Evolutionary conservation across 2,329 filamentous ascomycete species (phyloP).

Genomic region (Nigrospora oryzae): DNA sequence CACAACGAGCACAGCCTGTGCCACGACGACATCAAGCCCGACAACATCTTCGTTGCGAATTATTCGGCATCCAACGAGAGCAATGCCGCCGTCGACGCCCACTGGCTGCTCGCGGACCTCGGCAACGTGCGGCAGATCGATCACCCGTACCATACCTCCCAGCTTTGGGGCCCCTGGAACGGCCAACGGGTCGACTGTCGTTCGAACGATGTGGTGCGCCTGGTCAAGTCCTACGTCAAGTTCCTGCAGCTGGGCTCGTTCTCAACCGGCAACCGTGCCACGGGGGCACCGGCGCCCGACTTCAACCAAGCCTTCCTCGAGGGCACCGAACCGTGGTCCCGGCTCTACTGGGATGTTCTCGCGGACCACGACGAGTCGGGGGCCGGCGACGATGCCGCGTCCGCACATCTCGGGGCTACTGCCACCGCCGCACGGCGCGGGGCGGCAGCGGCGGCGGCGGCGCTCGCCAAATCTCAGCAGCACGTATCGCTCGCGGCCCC

Average conservation of each 20-base stretch:
- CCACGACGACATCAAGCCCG: conserved; percentile 23
- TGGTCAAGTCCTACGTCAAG: conserved; percentile 19
- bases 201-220: conserved; percentile 20
- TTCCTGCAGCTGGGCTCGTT: conserved; percentile 16
- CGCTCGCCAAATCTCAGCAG: too few relatives aligned
- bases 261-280: neutral
- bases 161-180: conserved; percentile 18
- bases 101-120: conserved; percentile 22
- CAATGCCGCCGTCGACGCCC: conserved; percentile 4
- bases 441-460: too few relatives aligned
- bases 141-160: conserved; percentile 21
- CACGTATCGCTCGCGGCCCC: too few relatives aligned
- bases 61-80: neutral
- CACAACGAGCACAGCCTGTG: conserved; percentile 16
- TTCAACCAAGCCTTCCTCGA: conserved; percentile 17
- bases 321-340: neutral
- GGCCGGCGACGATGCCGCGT: too few relatives aligned
- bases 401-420: too few relatives aligned
- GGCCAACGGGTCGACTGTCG: conserved; percentile 21
- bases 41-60: conserved; percentile 20
- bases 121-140: conserved; percentile 19
- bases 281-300: conserved; percentile 2
- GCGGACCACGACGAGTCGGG: too few relatives aligned
- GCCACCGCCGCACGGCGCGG: too few relatives aligned
- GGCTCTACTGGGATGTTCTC: neutral